Evolutionary conservation across 1,139 yeast genomes (phyloP), one percentile per base, ranked within the genome.

Genomic region (Kurtzmaniella quercitrusa): DNA sequence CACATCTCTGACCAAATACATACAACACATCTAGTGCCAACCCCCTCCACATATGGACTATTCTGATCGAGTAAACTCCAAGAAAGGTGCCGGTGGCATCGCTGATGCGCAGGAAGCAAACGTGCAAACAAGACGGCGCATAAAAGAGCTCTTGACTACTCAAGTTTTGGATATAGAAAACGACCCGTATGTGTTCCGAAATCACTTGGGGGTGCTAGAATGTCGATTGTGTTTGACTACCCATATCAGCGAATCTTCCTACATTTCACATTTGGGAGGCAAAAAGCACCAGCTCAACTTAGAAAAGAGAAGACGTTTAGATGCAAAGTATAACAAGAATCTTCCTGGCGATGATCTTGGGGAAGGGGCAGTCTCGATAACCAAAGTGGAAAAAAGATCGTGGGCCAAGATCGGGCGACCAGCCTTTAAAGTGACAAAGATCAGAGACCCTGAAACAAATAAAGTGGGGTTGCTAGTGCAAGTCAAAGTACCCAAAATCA

Each of bases 231-330:
- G 96, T 58, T 63, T 81, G 27, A 88, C 96, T 1, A 75, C 85
- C 0, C 96, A 88, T 61, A 70, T 75, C 23, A 78, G 81, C 27
- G 91, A 85, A 48, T 77, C 87, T n/a, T 82, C 90, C 8, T 89
- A 86, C 56, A 68, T 88, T 15, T 75, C 90, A 1, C 96, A 89
- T 55, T 73, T 90, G 3, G 85, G 88, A 40, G 96, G 95, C 2
- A 73, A 77, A 48, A 84, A 83, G 59, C 96, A 89, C 59, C 85
- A 79, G 56, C 60, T 80, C 51, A 84, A 82, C 51, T 66, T 88
- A 38, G 84, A 82, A 51, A 73, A 79, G 46, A 66, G 95, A 44
- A 67, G 77, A 40, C 62, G 67, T 36, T 52, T 62, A 43, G 81
- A 76, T 48, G 77, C 70, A 46, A 66, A 62, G 47, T 57, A 58